Conservation (phyloP, 2,329 filamentous ascomycete species). For the Trichoderma oligosporum region DNA sequence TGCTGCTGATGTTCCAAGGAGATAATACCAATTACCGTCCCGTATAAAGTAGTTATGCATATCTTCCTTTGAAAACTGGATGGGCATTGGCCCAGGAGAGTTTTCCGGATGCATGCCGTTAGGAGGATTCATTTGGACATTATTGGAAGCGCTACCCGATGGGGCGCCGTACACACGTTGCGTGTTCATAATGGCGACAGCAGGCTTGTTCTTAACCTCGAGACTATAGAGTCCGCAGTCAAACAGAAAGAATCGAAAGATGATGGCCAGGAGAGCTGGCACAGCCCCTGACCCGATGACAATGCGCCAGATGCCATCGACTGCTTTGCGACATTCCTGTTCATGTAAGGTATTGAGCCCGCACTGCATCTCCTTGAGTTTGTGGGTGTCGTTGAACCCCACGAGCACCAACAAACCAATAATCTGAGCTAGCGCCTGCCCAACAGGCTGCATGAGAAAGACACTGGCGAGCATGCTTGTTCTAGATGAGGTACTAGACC, state of each 20-base stretch:
- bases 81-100: slow-evolving; percentile 38
- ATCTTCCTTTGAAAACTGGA: slow-evolving; percentile 48
- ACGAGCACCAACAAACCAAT: slow-evolving; percentile 54
- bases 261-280: slow-evolving; percentile 59
- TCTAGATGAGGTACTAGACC: slow-evolving; percentile 57
- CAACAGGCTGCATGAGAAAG: slow-evolving; percentile 66
- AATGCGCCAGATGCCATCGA: slow-evolving; percentile 64
- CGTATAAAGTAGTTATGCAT: slow-evolving; percentile 49
- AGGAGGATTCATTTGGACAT: slow-evolving; percentile 24
- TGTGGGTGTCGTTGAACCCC: slow-evolving; percentile 41
- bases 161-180: slow-evolving; percentile 53
- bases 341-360: slow-evolving; percentile 45
- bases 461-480: slow-evolving; percentile 65
- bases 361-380: slow-evolving; percentile 44
- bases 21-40: slow-evolving; percentile 35
- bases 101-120: slow-evolving; percentile 31
- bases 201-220: slow-evolving; percentile 60
- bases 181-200: slow-evolving; percentile 56
- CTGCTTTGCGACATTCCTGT: slow-evolving; percentile 42
- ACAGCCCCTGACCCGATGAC: slow-evolving; percentile 63
- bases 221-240: slow-evolving; percentile 63
- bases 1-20: slow-evolving; percentile 42
- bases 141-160: slow-evolving; percentile 22
- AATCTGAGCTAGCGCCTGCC: slow-evolving; percentile 61
- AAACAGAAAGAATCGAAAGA: slow-evolving; percentile 64